Base-by-base conservation (phyloP, 352 stramenopile genomes). In the Phytophthora crassamura region DNA sequence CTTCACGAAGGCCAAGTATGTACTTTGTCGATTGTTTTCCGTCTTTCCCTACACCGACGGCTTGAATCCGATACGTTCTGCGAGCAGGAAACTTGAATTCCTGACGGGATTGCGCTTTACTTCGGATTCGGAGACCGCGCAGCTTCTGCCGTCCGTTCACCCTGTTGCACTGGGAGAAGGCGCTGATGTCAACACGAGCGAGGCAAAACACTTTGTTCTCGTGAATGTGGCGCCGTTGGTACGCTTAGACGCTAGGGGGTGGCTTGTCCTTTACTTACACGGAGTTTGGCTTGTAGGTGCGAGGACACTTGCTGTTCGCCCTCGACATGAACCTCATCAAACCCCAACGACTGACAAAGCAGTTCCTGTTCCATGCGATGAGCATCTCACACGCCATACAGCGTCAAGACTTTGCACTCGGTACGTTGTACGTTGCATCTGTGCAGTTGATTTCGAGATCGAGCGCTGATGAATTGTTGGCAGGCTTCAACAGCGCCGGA, bases 161-260 rank as follows among this genome's bases (percentile, higher is more conserved):
- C 7, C 36, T 10, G 28, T 55, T 39, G 56, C 51, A 22, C 11
- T 65, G 9, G 6, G 11, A 53, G 28, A 36, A 6, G 41, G 47
- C 1, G 9, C 16, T 11, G 39, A 41, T 16, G 11, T 4, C 32
- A 41, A 12, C 20, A 67, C 36, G 16, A 35, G 32, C 20, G 64
- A 59, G 12, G n/a, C 40, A 8, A 11, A 45, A 9, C 65, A 78
- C 30, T 72, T 78, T 30, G 75, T 86, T 38, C 74, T 93, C 11
- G 69, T 90, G 7, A 93, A 93, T 58, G 71, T 91, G 6, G 80
- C 81, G 7, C 85, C 85, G 11, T 68, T 93, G 67, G 84, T 93
- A 63, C 12, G 72, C 47, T 45, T 25, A 46, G 25, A 41, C 10
- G 4, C 20, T 16, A 7, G 15, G 14, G 5, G 30, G 51, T 45